Base-by-base conservation (phyloP, 805 yeast genomes). In the Diddensiella caesifluorescens region DNA sequence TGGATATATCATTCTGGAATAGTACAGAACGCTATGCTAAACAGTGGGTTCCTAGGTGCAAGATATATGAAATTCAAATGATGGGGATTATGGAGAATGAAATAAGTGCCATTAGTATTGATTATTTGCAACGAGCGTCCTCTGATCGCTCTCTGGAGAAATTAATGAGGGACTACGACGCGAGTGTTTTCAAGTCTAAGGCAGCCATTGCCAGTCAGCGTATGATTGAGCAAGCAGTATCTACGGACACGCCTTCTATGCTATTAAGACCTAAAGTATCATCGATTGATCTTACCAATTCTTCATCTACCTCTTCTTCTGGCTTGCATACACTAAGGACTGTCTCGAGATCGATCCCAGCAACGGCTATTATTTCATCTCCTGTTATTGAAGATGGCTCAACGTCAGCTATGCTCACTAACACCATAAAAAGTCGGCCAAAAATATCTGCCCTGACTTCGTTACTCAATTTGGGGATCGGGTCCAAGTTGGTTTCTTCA, bases 11-110 rank as follows among this genome's bases (percentile, higher is more conserved):
- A 0, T 92, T 83, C 56, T 92, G 95, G 84, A 77, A 74, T 41
- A 85, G 82, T 38, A 60, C 71, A 2, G 67, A 69, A 22, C 65
- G 67, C 37, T 50, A 57, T 63, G 28, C 56, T 53, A 43, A 67
- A 57, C 61, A 63, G 51, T 90, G 97, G 97, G 74, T 82, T n/a
- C 97, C 98, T 0, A 69, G 92, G 26, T 88, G 97, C 61, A 87
- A 86, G 54, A 89, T 92, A 38, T 90, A 92, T 60, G 97, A 90
- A 55, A 64, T 92, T 15, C 97, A 92, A 60, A 92, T 92, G 97
- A 90, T 90, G 94, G 97, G 97, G 0, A 75, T 92, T 5, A 87
- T 90, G 81, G 97, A 90, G 54, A 86, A 85, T 53, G 96, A 92
- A 55, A 68, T 80, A 44, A 77, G 79, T 49, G 77, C 82, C 9